A percentile compares a stretch with the other conserved stretches of the same genome.
These are phyloP conservation scores for Amaranthus tricolor DNA, from an alignment of 179 eudicot species.

Conservation along the genomic window DNA sequence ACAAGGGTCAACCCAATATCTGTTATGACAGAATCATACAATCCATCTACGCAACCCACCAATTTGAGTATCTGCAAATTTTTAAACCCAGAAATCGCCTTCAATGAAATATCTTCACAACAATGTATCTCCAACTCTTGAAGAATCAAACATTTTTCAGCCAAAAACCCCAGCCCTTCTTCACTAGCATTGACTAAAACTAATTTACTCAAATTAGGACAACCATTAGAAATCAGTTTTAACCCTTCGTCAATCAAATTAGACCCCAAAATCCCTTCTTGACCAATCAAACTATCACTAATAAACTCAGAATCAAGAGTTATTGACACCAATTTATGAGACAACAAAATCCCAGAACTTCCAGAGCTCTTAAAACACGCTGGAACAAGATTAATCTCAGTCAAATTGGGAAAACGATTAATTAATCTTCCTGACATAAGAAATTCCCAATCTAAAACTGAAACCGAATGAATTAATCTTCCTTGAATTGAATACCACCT, in stretches of 20 bases:
- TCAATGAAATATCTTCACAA: conserved; percentile 54
- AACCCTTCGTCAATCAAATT: conserved; percentile 58
- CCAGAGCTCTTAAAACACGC: conserved; percentile 43
- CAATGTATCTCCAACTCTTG: conserved; percentile 80
- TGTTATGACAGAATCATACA: conserved; percentile 60
- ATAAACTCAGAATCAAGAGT: conserved; percentile 38
- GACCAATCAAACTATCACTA: conserved; percentile 30
- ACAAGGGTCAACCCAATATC: conserved; percentile 92
- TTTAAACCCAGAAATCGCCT: conserved; percentile 47
- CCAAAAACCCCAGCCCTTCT: conserved; percentile 52
- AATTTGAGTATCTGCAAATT: conserved; percentile 83
- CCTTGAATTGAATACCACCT: conserved; percentile 67
- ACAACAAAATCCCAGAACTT: conserved; percentile 55
- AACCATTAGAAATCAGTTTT: conserved; percentile 53
- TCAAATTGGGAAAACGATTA: conserved; percentile 60
- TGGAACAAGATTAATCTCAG: conserved; percentile 46
- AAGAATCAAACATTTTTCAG: conserved; percentile 51
- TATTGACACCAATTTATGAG: conserved; percentile 44
- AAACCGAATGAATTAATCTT: conserved; percentile 30
- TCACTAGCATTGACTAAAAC: conserved; percentile 52
- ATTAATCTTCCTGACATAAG: conserved; percentile 64
- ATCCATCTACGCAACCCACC: conserved; percentile 54
- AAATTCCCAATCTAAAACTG: conserved; percentile 69
- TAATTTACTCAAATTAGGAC: conserved; percentile 60
- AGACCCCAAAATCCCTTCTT: conserved; percentile 41